A percentile compares a stretch with the other conserved stretches of the same genome.
These are phyloP conservation scores for Lyophyllum decastes DNA, from an alignment of 768 basidiomycete species.

Conservation along the genomic window DNA sequence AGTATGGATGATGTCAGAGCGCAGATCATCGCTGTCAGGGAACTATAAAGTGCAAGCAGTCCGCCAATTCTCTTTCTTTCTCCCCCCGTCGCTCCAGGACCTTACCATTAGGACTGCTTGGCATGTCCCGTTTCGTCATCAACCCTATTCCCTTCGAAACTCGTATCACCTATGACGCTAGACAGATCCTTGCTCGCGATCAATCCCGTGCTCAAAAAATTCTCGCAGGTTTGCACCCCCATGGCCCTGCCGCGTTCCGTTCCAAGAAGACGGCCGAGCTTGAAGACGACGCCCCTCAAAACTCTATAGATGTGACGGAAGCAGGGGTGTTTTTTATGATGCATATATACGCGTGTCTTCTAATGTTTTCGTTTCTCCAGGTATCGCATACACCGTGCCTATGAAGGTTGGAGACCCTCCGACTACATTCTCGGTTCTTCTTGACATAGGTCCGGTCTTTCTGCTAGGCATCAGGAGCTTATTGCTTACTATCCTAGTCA, in stretches of 20 bases:
- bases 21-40: conserved; percentile 6
- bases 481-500: conserved; percentile 12
- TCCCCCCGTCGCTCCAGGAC: neutral
- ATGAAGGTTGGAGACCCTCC: conserved; percentile 55
- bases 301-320: conserved; percentile 58
- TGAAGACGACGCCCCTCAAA: conserved; percentile 11
- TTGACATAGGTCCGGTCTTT: conserved; percentile 51
- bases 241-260: conserved; percentile 45
- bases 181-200: conserved; percentile 54
- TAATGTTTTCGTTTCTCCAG: conserved; percentile 7
- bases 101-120: conserved; percentile 3
- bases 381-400: conserved; percentile 52
- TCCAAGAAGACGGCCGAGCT: conserved; percentile 21
- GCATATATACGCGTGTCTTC: neutral
- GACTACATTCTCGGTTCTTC: conserved; percentile 51
- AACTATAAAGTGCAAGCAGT: neutral
- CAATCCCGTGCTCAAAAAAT: conserved; percentile 56
- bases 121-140: conserved; percentile 39
- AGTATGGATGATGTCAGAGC: conserved; percentile 6
- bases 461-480: conserved; percentile 29
- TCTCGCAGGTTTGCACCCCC: conserved; percentile 52
- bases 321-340: conserved; percentile 33
- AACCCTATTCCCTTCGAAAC: conserved; percentile 47
- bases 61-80: neutral
- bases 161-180: conserved; percentile 43